phyloP scores from a whole-genome alignment of 2,329 filamentous ascomycete species.

The Aschersonia sp. region DNA sequence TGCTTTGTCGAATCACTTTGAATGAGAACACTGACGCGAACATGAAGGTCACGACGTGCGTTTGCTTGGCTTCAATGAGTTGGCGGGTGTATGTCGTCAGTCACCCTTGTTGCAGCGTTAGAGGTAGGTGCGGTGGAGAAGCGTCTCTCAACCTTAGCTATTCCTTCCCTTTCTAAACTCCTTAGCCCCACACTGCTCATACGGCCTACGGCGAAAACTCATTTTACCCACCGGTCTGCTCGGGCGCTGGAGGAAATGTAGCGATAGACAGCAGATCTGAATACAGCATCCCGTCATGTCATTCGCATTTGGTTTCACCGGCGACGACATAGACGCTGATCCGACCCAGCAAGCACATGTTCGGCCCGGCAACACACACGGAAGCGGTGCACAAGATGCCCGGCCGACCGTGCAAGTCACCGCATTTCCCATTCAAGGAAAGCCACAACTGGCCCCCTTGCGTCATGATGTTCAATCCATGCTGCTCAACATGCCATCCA shows the following conservation, averaged over 20 bases:
- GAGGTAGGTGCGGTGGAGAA: too few relatives aligned
- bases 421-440: conserved; percentile 48
- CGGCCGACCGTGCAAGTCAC: conserved; percentile 11
- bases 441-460: conserved; percentile 41
- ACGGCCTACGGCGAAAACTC: background rate
- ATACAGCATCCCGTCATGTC: conserved; percentile 18
- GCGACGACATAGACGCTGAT: conserved; percentile 46
- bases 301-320: conserved; percentile 47
- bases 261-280: background rate
- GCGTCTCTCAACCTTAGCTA: too few relatives aligned
- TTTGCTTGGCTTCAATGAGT: too few relatives aligned
- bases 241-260: too few relatives aligned
- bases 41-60: too few relatives aligned
- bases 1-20: too few relatives aligned
- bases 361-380: background rate
- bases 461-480: conserved; percentile 35
- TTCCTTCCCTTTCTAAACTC: too few relatives aligned
- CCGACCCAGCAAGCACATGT: background rate
- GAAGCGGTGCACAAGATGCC: background rate
- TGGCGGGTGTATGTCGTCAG: too few relatives aligned
- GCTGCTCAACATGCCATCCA: conserved; percentile 51
- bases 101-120: too few relatives aligned
- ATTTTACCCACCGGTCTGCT: background rate
- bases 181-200: too few relatives aligned
- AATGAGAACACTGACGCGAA: too few relatives aligned